Evolutionary conservation across 208 protist species (phyloP).

Genomic region (Leishmania turanica): DNA sequence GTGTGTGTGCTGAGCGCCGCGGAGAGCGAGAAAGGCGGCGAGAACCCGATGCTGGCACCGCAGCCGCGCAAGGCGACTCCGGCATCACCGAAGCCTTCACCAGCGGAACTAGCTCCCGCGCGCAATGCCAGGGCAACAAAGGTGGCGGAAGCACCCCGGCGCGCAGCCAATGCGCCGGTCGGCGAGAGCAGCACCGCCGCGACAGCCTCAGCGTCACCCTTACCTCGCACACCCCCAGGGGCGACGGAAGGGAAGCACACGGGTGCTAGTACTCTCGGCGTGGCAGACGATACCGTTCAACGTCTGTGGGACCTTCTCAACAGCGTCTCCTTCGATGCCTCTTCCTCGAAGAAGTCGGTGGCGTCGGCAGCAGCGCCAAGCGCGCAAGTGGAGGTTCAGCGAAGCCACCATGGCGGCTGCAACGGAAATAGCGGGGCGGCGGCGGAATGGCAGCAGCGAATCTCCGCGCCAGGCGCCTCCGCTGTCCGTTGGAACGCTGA

Average conservation of each 20-base stretch:
- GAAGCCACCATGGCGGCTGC: background rate
- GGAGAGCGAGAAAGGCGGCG: conserved; percentile 26
- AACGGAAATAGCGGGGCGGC: too few species aligned
- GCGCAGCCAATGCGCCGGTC: background rate
- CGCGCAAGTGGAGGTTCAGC: background rate
- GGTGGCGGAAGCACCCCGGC: background rate
- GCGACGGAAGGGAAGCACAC: background rate
- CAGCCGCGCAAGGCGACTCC: background rate
- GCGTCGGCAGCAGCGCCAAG: background rate
- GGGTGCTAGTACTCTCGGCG: background rate
- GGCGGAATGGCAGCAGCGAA: background rate
- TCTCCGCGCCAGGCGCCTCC: background rate
- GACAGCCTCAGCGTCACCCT: background rate
- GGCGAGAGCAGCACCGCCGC: background rate
- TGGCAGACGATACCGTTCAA: conserved; percentile 11
- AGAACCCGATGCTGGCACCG: conserved; percentile 34
- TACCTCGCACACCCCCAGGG: background rate
- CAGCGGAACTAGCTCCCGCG: background rate
- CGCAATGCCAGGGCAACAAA: background rate
- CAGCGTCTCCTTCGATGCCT: background rate
- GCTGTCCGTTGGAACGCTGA: background rate
- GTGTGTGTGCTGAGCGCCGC: conserved; percentile 27
- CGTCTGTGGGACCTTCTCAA: conserved; percentile 5
- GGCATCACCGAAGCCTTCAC: background rate
- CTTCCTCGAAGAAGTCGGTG: background rate